Evolutionary conservation across 805 yeast genomes (phyloP).

Genomic region (Wickerhamomyces hampshirensis): DNA sequence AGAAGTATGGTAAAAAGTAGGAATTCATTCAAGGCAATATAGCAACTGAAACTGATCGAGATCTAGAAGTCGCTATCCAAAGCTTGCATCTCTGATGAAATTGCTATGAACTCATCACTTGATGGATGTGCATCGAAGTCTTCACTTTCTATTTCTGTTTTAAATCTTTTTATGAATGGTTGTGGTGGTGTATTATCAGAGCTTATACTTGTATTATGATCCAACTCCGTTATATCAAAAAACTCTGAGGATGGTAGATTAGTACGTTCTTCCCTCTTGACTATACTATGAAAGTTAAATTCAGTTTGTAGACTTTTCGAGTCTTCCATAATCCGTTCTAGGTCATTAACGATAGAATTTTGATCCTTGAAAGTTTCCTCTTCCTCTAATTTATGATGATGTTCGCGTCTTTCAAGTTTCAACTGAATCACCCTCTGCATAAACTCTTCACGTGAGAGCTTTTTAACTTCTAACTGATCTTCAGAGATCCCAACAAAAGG

Average conservation of each 20-base stretch:
- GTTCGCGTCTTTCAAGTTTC: not conserved
- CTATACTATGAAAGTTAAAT: too few species aligned
- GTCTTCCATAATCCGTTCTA: too few species aligned
- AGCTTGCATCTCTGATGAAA: conserved; percentile 5
- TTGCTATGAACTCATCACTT: conserved; percentile 9
- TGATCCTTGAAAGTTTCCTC: too few species aligned
- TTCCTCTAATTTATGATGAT: too few species aligned
- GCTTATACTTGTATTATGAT: too few species aligned
- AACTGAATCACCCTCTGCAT: conserved; percentile 1
- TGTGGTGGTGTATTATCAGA: not conserved
- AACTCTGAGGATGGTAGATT: conserved; percentile 9
- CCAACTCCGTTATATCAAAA: conserved; percentile 7
- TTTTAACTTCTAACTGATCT: conserved; percentile 3
- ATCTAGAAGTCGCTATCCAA: conserved; percentile 2
- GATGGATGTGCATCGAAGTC: conserved; percentile 9
- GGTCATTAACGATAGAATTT: too few species aligned
- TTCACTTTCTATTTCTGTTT: too few species aligned
- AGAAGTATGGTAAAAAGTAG: conserved; percentile 14
- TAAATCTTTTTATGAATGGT: too few species aligned
- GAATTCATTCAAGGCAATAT: not conserved
- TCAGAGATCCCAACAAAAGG: conserved; percentile 7
- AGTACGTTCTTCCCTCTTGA: not conserved
- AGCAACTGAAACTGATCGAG: too few species aligned
- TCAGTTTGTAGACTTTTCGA: too few species aligned
- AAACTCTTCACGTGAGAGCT: conserved; percentile 4